Percentiles rank a stretch among this genome's conserved stretches.
Evolutionary conservation across 768 basidiomycete genomes (phyloP).

Genomic region (Pulveroboletus ravenelii): DNA sequence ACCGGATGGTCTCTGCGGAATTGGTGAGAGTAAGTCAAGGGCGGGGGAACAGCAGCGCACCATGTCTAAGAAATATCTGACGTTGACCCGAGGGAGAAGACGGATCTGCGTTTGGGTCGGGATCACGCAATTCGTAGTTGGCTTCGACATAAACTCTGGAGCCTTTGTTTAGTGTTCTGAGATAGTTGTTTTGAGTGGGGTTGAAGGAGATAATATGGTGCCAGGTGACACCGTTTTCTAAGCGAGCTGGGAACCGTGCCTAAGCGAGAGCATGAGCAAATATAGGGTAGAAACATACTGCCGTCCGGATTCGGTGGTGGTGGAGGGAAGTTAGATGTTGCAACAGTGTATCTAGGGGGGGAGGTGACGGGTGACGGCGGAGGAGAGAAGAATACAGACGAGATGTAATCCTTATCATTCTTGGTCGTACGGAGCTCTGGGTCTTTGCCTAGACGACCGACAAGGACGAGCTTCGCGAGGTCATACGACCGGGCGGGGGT

Average conservation of each 20-base stretch:
- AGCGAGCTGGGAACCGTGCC: constrained; percentile 41
- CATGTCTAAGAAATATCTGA: constrained; percentile 79
- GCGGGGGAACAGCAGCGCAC: constrained; percentile 34
- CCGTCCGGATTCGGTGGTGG: constrained; percentile 58
- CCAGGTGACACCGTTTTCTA: constrained; percentile 57
- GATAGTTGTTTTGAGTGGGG: constrained; percentile 54
- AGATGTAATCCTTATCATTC: constrained; percentile 72
- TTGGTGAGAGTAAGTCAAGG: constrained; percentile 3
- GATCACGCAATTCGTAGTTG: constrained; percentile 68
- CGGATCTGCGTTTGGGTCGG: constrained; percentile 62
- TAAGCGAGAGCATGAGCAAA: background rate
- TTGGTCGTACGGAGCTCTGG: constrained; percentile 68
- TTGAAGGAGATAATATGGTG: constrained; percentile 74
- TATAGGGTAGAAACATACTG: constrained; percentile 38
- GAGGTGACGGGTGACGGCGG: background rate
- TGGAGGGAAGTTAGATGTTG: constrained; percentile 59
- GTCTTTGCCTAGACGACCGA: constrained; percentile 68
- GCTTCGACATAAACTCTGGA: constrained; percentile 79
- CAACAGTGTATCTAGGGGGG: constrained; percentile 63
- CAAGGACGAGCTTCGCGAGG: constrained; percentile 69
- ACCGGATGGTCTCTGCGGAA: constrained; percentile 48
- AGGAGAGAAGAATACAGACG: constrained; percentile 41
- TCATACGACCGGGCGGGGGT: constrained; percentile 51
- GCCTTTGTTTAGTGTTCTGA: constrained; percentile 64
- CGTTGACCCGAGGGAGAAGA: constrained; percentile 67